Base-by-base conservation (phyloP, 2,329 filamentous ascomycete species). In the Penicillium sp. region DNA sequence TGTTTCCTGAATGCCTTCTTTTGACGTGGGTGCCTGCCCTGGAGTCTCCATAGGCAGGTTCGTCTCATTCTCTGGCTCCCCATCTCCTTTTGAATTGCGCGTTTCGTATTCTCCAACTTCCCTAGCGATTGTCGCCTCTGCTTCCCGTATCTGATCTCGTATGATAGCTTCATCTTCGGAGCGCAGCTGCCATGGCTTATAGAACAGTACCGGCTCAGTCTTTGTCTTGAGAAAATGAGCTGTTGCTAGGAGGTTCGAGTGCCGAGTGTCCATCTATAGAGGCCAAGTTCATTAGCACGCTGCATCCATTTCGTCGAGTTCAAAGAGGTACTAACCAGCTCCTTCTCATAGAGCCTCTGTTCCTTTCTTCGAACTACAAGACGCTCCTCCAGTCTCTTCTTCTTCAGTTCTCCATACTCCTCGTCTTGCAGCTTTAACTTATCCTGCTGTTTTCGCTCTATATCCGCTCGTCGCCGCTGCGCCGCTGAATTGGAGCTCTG, bases 391-490 rank as follows among this genome's bases (percentile, higher is more conserved):
- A 88, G 79, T 70, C 86, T 88, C 78, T 89, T 88, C 61, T 85
- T 84, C 74, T 87, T 87, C 69, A 86, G 81, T 75, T 88, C 87
- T 66, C 89, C 87, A 66, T 90, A 89, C 75, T 93, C 90, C 65
- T 86, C 85, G 67, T 86, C 88, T 75, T 93, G 90, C 70, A 88
- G 83, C 75, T 89, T 94, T 88, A 90, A 84, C 77, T 89, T 92
- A 72, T 90, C 90, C 73, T 91, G 87, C 77, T 93, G 92, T 68
- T 89, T 89, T 77, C 87, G 89, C 80, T 95, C 93, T 75, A 94
- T 93, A 75, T 94, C 93, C 64, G 85, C 86, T 61, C 91, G 88
- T 70, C 87, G 88, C 78, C 86, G 90, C 78, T 90, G 81, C 65
- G 88, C 81, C 83, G 86, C 67, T 80, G 83, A 80, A 74, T 82